Evolutionary conservation across 2,329 filamentous ascomycete species (phyloP).

Genomic region (Colletotrichum tabaci): DNA sequence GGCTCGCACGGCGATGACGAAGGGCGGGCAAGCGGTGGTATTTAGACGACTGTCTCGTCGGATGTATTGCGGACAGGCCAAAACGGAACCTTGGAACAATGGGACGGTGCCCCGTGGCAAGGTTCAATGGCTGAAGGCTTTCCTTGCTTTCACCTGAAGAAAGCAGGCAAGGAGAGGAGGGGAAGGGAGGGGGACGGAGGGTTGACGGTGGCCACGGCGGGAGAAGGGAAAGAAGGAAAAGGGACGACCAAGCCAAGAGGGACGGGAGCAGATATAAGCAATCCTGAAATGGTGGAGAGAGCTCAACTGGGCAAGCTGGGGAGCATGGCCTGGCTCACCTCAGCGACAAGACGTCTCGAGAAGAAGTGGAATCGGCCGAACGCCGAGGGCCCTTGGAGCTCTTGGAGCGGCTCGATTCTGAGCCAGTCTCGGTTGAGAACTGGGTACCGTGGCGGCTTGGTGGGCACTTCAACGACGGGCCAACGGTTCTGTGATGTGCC

Average conservation of each 20-base stretch:
- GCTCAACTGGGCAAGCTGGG: slow-evolving; percentile 11
- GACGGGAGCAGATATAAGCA: slow-evolving; percentile 41
- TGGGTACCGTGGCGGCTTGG: slow-evolving; percentile 36
- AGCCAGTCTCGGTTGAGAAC: slow-evolving; percentile 37
- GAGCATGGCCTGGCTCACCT: slow-evolving; percentile 27
- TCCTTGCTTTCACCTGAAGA: slow-evolving; percentile 32
- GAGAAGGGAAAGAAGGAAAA: neutral
- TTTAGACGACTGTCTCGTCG: slow-evolving; percentile 12
- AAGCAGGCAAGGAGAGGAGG: slow-evolving; percentile 15
- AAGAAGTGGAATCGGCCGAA: slow-evolving; percentile 37
- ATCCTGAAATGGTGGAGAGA: slow-evolving; percentile 34
- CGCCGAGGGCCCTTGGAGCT: slow-evolving; percentile 9
- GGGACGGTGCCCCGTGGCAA: slow-evolving; percentile 29
- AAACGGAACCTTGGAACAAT: slow-evolving; percentile 30
- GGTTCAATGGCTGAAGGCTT: slow-evolving; percentile 24
- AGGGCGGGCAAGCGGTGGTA: slow-evolving; percentile 8
- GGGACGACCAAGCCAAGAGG: slow-evolving; percentile 21
- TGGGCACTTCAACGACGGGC: slow-evolving; percentile 23
- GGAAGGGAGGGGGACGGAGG: neutral
- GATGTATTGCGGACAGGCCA: slow-evolving; percentile 27
- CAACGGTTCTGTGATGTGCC: slow-evolving; percentile 34
- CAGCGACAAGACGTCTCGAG: slow-evolving; percentile 17
- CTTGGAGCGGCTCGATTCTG: slow-evolving; percentile 2
- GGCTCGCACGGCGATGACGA: slow-evolving; percentile 11
- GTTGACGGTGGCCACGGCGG: slow-evolving; percentile 23